Conservation (phyloP, 441 rosid genomes). For the Monsonia emarginata region DNA sequence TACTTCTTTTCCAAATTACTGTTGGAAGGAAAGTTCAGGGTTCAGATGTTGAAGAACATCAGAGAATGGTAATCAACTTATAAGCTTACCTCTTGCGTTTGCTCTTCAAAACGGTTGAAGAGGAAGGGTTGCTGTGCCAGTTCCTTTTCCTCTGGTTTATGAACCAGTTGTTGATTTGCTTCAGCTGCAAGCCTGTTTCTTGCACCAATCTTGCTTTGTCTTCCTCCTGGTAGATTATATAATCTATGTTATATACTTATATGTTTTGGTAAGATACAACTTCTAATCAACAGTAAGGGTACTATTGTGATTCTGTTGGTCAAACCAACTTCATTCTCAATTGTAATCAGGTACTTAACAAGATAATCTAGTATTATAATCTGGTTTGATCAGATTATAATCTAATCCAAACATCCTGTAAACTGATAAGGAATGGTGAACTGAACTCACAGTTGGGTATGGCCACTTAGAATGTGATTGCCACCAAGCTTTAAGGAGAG, state of each 20-base stretch:
- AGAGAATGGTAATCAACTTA: background rate
- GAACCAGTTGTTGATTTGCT: conserved; percentile 39
- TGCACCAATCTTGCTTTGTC: conserved; percentile 34
- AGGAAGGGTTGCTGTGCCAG: conserved; percentile 31
- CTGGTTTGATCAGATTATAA: too few species aligned
- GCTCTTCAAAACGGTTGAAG: conserved; percentile 26
- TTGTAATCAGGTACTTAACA: too few species aligned
- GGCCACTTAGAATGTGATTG: conserved; percentile 76
- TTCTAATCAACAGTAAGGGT: too few species aligned
- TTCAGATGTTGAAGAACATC: background rate
- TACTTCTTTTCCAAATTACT: conserved; percentile 19
- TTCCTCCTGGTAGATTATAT: too few species aligned
- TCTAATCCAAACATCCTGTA: too few species aligned
- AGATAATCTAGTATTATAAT: too few species aligned
- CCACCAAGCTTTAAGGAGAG: conserved; percentile 93
- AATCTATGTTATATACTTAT: too few species aligned
- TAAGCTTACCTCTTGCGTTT: conserved; percentile 33
- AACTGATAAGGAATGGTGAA: too few species aligned
- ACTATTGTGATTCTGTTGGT: too few species aligned
- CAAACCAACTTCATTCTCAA: too few species aligned
- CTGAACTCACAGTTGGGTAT: too few species aligned
- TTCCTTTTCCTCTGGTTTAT: conserved; percentile 41
- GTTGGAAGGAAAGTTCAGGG: conserved; percentile 1
- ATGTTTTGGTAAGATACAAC: too few species aligned
- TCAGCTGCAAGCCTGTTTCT: conserved; percentile 35